These are phyloP conservation scores for Mycena leptocephala DNA, from an alignment of 768 basidiomycete genomes.

Conservation along the genomic window DNA sequence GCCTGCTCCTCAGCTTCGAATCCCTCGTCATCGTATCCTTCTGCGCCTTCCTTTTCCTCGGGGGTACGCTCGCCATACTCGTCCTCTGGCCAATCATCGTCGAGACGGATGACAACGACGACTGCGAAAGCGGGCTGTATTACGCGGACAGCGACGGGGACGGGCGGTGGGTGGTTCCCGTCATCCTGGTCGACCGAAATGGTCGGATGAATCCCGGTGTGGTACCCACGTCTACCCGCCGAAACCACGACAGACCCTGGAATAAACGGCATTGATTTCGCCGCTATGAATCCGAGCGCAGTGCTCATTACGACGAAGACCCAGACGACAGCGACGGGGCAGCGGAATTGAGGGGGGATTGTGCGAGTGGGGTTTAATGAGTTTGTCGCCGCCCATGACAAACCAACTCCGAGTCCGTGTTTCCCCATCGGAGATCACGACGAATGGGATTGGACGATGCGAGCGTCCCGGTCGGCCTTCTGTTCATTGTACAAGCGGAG, in stretches of 20 bases:
- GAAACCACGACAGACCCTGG: neutral
- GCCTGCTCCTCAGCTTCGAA: slow-evolving; percentile 21
- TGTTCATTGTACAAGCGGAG: too few relatives aligned
- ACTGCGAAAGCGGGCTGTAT: slow-evolving; percentile 15
- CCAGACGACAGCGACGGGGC: too few relatives aligned
- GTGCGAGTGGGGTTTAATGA: too few relatives aligned
- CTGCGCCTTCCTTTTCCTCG: slow-evolving; percentile 13
- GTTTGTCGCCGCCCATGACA: too few relatives aligned
- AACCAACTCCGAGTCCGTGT: too few relatives aligned
- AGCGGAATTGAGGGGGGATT: neutral
- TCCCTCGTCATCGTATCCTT: slow-evolving; percentile 11
- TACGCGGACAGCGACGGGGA: slow-evolving; percentile 1
- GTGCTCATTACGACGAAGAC: neutral
- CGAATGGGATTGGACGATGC: too few relatives aligned
- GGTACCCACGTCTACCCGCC: neutral
- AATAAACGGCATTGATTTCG: neutral
- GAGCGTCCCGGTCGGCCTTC: too few relatives aligned
- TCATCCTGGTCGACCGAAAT: slow-evolving; percentile 10
- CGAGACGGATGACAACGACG: slow-evolving; percentile 21
- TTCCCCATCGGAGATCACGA: too few relatives aligned
- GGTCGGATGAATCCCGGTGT: neutral
- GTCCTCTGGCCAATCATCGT: slow-evolving; percentile 9
- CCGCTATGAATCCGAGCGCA: neutral
- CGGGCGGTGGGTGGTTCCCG: slow-evolving; percentile 14
- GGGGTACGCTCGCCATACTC: neutral